These are phyloP conservation scores for Colletotrichum theobromicola DNA, from an alignment of 2,329 filamentous ascomycete species.

Conservation along the genomic window DNA sequence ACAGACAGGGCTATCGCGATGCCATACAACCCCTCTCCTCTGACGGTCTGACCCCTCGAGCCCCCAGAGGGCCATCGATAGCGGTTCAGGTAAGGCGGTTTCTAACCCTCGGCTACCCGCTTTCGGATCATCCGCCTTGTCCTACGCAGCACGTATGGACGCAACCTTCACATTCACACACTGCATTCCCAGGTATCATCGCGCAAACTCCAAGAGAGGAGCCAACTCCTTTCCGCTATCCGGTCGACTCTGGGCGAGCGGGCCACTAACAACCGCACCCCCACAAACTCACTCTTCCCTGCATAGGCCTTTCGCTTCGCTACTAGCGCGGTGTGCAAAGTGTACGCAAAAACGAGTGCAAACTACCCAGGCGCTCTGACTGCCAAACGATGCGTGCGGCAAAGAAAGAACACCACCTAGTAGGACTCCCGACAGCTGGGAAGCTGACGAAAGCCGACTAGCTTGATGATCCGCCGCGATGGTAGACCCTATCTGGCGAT, in stretches of 20 bases:
- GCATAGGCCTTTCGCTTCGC: not conserved
- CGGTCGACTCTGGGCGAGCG: not conserved
- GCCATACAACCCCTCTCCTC: not conserved
- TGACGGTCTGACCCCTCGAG: not conserved
- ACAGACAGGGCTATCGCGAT: not conserved
- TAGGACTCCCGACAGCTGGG: not conserved
- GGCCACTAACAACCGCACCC: not conserved
- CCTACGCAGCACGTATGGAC: not conserved
- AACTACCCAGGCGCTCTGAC: not conserved
- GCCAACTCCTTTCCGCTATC: conserved; percentile 17
- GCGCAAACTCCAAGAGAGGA: not conserved
- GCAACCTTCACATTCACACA: not conserved
- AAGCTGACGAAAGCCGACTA: conserved; percentile 11
- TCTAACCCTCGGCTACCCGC: conserved; percentile 8
- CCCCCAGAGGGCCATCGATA: not conserved
- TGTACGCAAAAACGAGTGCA: not conserved
- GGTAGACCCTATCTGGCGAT: conserved; percentile 6
- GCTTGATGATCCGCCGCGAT: conserved; percentile 11
- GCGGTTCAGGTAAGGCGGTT: conserved; percentile 3
- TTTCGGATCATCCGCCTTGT: not conserved
- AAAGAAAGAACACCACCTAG: not conserved
- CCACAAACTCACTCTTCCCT: conserved; percentile 9
- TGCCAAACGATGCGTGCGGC: conserved; percentile 7
- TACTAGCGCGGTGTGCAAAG: not conserved
- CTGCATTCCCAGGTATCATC: conserved; percentile 13